Percentiles rank a stretch among this genome's conserved stretches.
phyloP scores from a whole-genome alignment of 495 filamentous ascomycete species.

The Chlorociboria aeruginascens region DNA sequence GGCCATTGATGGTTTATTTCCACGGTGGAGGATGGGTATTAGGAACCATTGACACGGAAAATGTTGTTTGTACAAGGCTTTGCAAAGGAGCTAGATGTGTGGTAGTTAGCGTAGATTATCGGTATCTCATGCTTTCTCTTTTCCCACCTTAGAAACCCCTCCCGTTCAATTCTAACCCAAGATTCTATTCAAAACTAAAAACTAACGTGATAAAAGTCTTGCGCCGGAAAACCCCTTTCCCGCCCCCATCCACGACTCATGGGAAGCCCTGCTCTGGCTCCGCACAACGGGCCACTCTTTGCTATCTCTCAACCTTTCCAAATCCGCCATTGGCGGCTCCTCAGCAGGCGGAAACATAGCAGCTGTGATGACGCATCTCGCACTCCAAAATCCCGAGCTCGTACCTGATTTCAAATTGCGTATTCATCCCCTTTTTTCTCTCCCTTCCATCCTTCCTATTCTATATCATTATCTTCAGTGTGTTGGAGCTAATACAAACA shows the following conservation, averaged over 20 bases:
- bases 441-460: too few species aligned
- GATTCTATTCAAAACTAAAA: not conserved
- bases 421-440: too few species aligned
- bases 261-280: slow-evolving; percentile 45
- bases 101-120: slow-evolving; percentile 44
- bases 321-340: slow-evolving; percentile 40
- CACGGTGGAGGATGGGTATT: slow-evolving; percentile 50
- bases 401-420: slow-evolving; percentile 22
- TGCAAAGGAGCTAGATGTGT: slow-evolving; percentile 37
- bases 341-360: slow-evolving; percentile 46
- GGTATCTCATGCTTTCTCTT: slow-evolving; percentile 21
- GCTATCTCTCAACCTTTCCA: slow-evolving; percentile 32
- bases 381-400: slow-evolving; percentile 25
- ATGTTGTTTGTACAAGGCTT: slow-evolving; percentile 43
- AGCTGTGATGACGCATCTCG: slow-evolving; percentile 42
- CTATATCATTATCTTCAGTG: too few species aligned
- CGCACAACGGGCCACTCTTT: slow-evolving; percentile 25
- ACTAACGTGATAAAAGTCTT: slow-evolving; percentile 22
- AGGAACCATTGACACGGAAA: slow-evolving; percentile 47
- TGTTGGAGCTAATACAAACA: slow-evolving; percentile 3
- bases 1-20: slow-evolving; percentile 45
- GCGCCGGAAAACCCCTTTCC: slow-evolving; percentile 45
- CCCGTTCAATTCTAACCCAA: not conserved
- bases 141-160: not conserved
- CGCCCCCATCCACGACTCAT: slow-evolving; percentile 43